Evolutionary conservation across 2,329 filamentous ascomycete genomes (phyloP), one percentile per base, ranked within the genome.

Genomic region (Cytospora chrysosperma): DNA sequence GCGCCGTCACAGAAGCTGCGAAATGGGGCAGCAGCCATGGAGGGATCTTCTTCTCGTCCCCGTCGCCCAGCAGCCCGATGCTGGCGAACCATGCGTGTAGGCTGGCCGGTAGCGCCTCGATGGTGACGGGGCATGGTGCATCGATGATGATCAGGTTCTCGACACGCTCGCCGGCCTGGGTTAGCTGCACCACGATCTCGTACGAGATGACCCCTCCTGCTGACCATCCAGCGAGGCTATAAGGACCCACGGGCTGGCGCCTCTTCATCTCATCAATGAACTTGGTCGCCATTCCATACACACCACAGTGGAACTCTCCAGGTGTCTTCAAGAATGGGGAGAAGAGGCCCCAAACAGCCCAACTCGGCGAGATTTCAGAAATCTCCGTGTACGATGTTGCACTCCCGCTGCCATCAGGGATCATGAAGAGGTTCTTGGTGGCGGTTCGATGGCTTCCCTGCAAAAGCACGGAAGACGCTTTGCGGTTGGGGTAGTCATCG

Each of bases 21-120:
- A 92, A 92, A 75, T 93, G 90, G 62, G 87, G 87, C 2, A 90
- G 81, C 19, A 92, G 82, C 89, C 89, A 92, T n/a, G 82, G 77
- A 0, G 89, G 89, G 47, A 89, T 85, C 74, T 87, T 88, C 70
- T 78, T 74, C 30, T 81, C 78, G 57, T 87, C 79, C 2, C 79
- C 81, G 32, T 82, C 87, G 26, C 89, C 89, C 28, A 92, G 84
- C 2, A 92, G 83, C 61, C 89, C 89, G 60, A 91, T 88, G 55
- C 83, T 81, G 60, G 88, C 88, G 70, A 92, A 91, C 82, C 89
- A 92, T 68, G 87, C 82, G 74, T 90, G 88, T 12, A 92, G 83
- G 24, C 74, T 71, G 59, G 74, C 71, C 2, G 90, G 90, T 1
- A 90, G 82, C 24, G 86, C 86, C 75, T 91, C 86, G 9, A 93